Base-by-base conservation (phyloP, 805 yeast species). In the Candida multigemmis region DNA sequence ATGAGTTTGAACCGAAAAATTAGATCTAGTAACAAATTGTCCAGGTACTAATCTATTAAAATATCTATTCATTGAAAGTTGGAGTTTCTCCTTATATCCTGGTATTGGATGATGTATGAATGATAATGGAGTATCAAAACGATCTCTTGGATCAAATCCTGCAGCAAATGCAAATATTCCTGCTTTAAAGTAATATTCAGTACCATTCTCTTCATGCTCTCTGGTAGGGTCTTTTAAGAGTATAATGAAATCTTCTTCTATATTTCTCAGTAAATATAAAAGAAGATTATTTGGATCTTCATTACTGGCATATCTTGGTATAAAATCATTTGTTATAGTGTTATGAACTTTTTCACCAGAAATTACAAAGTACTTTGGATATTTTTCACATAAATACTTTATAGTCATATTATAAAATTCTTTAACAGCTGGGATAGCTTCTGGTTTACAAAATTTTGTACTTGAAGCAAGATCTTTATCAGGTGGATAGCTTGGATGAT, bases 151-250 rank as follows among this genome's bases (percentile, higher is more conserved):
- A 27, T 58, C 47, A 28, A 61, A 61, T 1, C 68, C 68, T 13
- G 64, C 64, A 1, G 68, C 65, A 44, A 61, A 61, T 5, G 61
- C 67, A 45, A 60, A 61, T 1, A 61, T 44, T 0, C 67, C 67
- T 1, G 53, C 67, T 34, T 60, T 61, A 50, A 59, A 60, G 33
- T 36, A 53, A 36, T 60, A 60, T 36, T 61, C 68, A 2, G 46
- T 38, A 0, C 60, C 61, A 22, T 50, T 46, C 5, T 39, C 35
- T 25, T 50, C 56, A 20, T 49, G 27, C 14, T 36, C 38, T 16
- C 44, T 33, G 3, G 44, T 14, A 1, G 56, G 54, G 25, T 59
- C 66, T 27, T 56, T 56, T 31, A 53, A 30, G 23, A 60, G 40
- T 9, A 60, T 46, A 12, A 60, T 56, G 34, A 60, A 55, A 32